Conservation (phyloP, 2,329 filamentous ascomycete genomes). For the Geosmithia flava region DNA sequence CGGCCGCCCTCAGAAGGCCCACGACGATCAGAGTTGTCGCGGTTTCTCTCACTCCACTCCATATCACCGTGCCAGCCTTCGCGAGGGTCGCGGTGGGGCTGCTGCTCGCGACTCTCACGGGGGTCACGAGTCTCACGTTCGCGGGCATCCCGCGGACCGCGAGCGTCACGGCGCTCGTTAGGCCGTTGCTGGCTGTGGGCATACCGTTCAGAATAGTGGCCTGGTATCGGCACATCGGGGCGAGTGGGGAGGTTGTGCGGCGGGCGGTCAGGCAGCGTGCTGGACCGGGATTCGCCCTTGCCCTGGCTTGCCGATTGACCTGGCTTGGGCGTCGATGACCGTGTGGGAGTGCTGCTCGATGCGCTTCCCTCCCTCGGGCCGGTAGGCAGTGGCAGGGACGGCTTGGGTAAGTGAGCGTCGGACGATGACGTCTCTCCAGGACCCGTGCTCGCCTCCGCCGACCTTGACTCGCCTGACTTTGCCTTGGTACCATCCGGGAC, state of each 20-base stretch:
- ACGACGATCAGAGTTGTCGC: slow-evolving; percentile 2
- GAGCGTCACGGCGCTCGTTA: slow-evolving; percentile 23
- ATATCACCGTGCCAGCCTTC: slow-evolving; percentile 25
- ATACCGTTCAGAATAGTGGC: slow-evolving; percentile 34
- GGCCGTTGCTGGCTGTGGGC: slow-evolving; percentile 20
- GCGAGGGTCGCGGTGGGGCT: slow-evolving; percentile 23
- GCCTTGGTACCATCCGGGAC: slow-evolving; percentile 44
- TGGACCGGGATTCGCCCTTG: slow-evolving; percentile 16
- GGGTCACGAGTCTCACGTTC: slow-evolving; percentile 14
- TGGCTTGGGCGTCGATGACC: slow-evolving; percentile 13
- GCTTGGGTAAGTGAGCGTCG: slow-evolving; percentile 21
- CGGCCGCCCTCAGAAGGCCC: background rate
- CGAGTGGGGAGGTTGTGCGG: slow-evolving; percentile 37
- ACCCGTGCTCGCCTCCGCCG: background rate
- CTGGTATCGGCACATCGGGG: slow-evolving; percentile 43
- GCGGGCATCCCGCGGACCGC: slow-evolving; percentile 8
- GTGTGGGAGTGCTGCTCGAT: slow-evolving; percentile 6
- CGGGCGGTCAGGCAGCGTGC: slow-evolving; percentile 22
- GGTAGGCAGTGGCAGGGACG: slow-evolving; percentile 14
- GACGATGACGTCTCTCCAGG: background rate
- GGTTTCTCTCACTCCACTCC: slow-evolving; percentile 19
- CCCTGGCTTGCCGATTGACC: slow-evolving; percentile 6
- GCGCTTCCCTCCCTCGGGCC: slow-evolving; percentile 11
- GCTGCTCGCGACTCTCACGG: slow-evolving; percentile 11
- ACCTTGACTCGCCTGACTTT: background rate